Conservation (phyloP, 805 yeast genomes). For the Zygotorulaspora danielsina region DNA sequence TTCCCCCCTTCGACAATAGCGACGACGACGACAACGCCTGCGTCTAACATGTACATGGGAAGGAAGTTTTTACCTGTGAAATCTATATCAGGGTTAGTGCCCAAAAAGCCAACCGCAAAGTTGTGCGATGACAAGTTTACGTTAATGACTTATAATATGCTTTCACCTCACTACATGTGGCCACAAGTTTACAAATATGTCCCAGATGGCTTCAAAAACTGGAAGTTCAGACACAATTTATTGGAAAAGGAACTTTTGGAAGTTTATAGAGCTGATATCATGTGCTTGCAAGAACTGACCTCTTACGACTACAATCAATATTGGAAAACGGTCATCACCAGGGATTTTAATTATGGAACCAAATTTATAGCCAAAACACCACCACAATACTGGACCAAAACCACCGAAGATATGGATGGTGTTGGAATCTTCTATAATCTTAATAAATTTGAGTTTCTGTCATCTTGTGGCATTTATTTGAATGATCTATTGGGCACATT, state of each 20-base stretch:
- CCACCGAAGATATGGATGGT: slow-evolving; percentile 51
- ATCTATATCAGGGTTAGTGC: slow-evolving; percentile 6
- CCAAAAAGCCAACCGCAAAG: slow-evolving; percentile 5
- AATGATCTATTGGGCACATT: slow-evolving; percentile 32
- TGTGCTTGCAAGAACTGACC: slow-evolving; percentile 58
- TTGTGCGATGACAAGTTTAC: slow-evolving; percentile 25
- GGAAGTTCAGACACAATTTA: slow-evolving; percentile 47
- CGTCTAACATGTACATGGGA: slow-evolving; percentile 7
- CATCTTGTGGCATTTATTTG: slow-evolving; percentile 35
- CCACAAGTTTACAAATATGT: slow-evolving; percentile 50
- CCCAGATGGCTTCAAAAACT: slow-evolving; percentile 43
- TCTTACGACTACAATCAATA: slow-evolving; percentile 37
- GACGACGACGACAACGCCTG: neutral
- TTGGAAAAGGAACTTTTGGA: slow-evolving; percentile 38
- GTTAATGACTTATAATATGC: slow-evolving; percentile 43
- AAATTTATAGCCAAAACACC: slow-evolving; percentile 46
- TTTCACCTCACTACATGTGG: slow-evolving; percentile 59
- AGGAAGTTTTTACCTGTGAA: slow-evolving; percentile 14
- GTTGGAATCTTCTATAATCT: slow-evolving; percentile 51
- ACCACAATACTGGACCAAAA: slow-evolving; percentile 51
- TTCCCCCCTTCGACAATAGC: neutral
- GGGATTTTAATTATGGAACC: slow-evolving; percentile 42
- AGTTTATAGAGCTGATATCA: slow-evolving; percentile 45
- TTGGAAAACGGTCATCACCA: slow-evolving; percentile 38
- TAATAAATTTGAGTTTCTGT: slow-evolving; percentile 43